Base-by-base conservation (phyloP, 805 yeast species). In the Sugiyamaella marilandica region DNA sequence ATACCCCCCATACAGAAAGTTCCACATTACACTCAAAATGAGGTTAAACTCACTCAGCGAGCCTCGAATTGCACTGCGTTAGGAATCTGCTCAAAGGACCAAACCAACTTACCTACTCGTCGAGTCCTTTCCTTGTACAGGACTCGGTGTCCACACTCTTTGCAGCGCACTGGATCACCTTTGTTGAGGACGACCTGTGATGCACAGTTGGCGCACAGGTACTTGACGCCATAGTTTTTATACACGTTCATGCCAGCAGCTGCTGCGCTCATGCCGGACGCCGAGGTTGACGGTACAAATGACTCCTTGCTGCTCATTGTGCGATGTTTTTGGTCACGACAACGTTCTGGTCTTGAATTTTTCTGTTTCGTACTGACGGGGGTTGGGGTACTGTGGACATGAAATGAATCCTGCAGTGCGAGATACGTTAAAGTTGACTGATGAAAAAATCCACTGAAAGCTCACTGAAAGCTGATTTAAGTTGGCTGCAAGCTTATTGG, bases 81-180 rank as follows among this genome's bases (percentile, higher is more conserved):
- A 10, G 19, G 16, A 10, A 14, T 14, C 16, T 45, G 43, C 10
- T 10, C 44, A n/a, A 16, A 7, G n/a, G 13, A 4, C 41, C 18
- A 47, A 75, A 69, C 32, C 74, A 74, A 78, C 70, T 75, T 79
- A 53, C 80, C 95, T 95, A 92, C 88, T 76, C 98, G 83, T 78
- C 91, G 87, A 47, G 98, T 92, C 76, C 99, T 85, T 57, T 97
- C 96, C 76, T 94, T 94, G 76, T 92, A 88, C 58, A 94, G 76
- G 55, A 94, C 97, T 74, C 99, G 85, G 75, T 94, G 98, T 58
- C 99, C 99, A 73, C 99, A 94, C 62, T 91, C 96, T 73, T 90
- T 91, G 75, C 99, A 94, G 75, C 98, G 87, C 59, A 94, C 96
- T 31, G 98, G 96, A 70, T 94, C 99, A 62, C 87, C 88, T 73